Evolutionary conservation across 495 filamentous ascomycete species (phyloP).

Genomic region (Penicillium psychrofluorescens): DNA sequence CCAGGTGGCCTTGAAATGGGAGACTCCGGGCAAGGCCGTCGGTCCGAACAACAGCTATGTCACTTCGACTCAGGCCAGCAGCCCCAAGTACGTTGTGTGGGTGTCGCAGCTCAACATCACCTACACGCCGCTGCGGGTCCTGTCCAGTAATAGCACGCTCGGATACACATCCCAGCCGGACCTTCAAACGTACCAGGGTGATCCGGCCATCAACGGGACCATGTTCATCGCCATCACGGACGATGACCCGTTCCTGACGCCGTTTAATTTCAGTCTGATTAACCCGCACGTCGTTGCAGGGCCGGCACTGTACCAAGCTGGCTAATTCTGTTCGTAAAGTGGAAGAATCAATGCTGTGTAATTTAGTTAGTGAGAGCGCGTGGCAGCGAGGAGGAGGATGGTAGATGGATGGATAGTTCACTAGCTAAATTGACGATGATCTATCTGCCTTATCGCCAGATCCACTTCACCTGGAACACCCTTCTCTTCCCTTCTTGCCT

Average conservation of each 20-base stretch:
- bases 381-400: neutral
- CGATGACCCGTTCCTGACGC: constrained; percentile 56
- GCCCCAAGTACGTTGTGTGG: constrained; percentile 67
- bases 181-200: constrained; percentile 50
- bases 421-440: neutral
- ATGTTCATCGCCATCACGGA: constrained; percentile 77
- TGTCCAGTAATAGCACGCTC: constrained; percentile 36
- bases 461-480: neutral
- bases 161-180: constrained; percentile 67
- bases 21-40: constrained; percentile 56
- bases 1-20: constrained; percentile 65
- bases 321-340: constrained; percentile 36
- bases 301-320: constrained; percentile 71
- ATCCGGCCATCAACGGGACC: constrained; percentile 70
- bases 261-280: constrained; percentile 66
- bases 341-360: too few species aligned
- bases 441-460: neutral
- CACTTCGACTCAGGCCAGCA: constrained; percentile 52
- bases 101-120: constrained; percentile 80
- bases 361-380: neutral
- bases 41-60: constrained; percentile 80
- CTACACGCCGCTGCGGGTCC: constrained; percentile 58
- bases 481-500: neutral
- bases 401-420: neutral
- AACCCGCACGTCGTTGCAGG: constrained; percentile 73